phyloP scores from a whole-genome alignment of 208 protist species.

The Crithidia bombi region DNA sequence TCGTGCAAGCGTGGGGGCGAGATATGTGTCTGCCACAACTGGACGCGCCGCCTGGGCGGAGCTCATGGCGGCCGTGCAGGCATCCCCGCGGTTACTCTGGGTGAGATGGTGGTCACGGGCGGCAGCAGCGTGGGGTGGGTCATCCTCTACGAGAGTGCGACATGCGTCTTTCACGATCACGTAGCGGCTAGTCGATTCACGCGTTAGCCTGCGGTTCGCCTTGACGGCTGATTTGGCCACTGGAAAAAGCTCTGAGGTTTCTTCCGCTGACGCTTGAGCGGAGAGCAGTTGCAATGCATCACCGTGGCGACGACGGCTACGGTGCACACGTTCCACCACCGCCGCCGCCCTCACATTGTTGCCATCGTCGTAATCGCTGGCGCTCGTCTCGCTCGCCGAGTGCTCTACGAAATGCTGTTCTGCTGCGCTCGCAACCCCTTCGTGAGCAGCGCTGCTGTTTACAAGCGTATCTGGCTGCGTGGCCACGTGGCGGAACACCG shows the following conservation, averaged over 20 bases:
- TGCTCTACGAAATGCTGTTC: background rate
- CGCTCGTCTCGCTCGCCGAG: background rate
- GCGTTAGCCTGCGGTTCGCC: constrained; percentile 8
- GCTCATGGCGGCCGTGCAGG: background rate
- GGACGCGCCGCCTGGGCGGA: background rate
- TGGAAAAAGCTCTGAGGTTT: constrained; percentile 16
- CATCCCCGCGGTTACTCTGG: background rate
- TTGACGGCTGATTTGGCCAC: background rate
- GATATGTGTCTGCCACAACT: constrained; percentile 25
- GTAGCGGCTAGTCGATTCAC: constrained; percentile 12
- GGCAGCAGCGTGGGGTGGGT: background rate
- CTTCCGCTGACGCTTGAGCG: constrained; percentile 10
- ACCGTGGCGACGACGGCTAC: constrained; percentile 39
- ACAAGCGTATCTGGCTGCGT: background rate
- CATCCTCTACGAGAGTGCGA: constrained; percentile 1
- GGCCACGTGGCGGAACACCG: background rate
- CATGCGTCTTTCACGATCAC: constrained; percentile 5
- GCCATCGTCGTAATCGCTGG: constrained; percentile 10
- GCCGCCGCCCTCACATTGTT: constrained; percentile 25
- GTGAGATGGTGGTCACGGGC: background rate
- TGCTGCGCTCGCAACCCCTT: background rate
- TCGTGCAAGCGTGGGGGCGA: constrained; percentile 20
- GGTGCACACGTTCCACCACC: constrained; percentile 57
- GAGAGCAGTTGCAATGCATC: constrained; percentile 41
- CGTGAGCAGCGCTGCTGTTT: background rate